Evolutionary conservation across 805 yeast genomes (phyloP).

Genomic region (Candida saitoana): DNA sequence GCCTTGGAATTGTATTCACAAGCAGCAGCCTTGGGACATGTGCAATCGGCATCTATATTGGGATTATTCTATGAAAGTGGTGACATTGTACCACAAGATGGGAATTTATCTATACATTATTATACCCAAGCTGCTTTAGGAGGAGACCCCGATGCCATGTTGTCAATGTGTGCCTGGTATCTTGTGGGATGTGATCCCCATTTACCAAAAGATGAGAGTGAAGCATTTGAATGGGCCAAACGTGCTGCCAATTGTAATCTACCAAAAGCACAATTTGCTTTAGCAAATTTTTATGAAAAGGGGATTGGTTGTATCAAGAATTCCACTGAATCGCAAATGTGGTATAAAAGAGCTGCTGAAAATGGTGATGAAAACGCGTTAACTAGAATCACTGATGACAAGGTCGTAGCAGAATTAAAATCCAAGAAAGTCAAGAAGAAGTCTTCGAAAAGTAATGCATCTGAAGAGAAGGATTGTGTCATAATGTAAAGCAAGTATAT

Average conservation of each 20-base stretch:
- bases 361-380: slow-evolving; percentile 43
- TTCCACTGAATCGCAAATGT: slow-evolving; percentile 53
- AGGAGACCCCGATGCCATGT: slow-evolving; percentile 87
- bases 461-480: slow-evolving; percentile 43
- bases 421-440: slow-evolving; percentile 30
- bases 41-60: slow-evolving; percentile 71
- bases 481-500: no score
- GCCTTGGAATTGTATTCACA: slow-evolving; percentile 83
- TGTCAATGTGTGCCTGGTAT: slow-evolving; percentile 96
- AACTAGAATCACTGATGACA: slow-evolving; percentile 29
- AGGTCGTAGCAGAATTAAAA: slow-evolving; percentile 19
- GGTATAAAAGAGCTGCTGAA: slow-evolving; percentile 75
- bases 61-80: slow-evolving; percentile 87
- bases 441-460: slow-evolving; percentile 9
- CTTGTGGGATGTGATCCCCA: slow-evolving; percentile 86
- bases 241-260: slow-evolving; percentile 74
- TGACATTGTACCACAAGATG: slow-evolving; percentile 68
- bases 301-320: slow-evolving; percentile 81
- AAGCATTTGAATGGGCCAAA: slow-evolving; percentile 93
- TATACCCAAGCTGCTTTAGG: slow-evolving; percentile 86
- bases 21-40: slow-evolving; percentile 84
- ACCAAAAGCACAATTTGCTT: slow-evolving; percentile 79
- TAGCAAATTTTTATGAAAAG: slow-evolving; percentile 78
- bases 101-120: slow-evolving; percentile 83
- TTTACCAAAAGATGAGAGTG: slow-evolving; percentile 70